A percentile compares a stretch with the other conserved stretches of the same genome.
Evolutionary conservation across 2,329 filamentous ascomycete species (phyloP).

Genomic region (Exophiala viscosa): DNA sequence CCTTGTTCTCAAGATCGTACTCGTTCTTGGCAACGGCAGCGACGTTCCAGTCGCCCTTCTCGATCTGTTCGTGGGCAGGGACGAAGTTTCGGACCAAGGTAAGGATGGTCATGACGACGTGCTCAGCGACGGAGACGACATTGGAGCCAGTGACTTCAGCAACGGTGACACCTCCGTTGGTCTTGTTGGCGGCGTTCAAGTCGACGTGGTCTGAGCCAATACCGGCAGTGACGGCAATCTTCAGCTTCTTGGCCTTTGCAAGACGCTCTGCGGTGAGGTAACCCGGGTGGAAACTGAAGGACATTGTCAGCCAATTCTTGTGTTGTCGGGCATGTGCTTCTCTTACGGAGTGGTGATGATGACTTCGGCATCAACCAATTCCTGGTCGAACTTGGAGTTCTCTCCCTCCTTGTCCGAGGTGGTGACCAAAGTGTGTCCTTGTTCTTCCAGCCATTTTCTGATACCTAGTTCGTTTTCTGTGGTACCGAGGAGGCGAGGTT

Average conservation of each 20-base stretch:
- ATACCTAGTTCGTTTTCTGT: conserved; percentile 98
- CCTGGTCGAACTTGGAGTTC: conserved; percentile 88
- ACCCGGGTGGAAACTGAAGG: conserved; percentile 86
- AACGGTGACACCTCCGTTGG: conserved; percentile 95
- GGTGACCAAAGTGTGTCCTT: conserved; percentile 93
- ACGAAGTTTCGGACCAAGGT: conserved; percentile 96
- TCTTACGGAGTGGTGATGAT: conserved; percentile 95
- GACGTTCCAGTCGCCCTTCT: conserved; percentile 88
- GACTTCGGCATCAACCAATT: conserved; percentile 93
- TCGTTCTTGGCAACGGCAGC: conserved; percentile 96
- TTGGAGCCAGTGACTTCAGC: conserved; percentile 98
- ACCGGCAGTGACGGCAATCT: conserved; percentile 93
- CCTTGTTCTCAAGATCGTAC: conserved; percentile 95
- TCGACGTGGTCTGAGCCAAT: conserved; percentile 99
- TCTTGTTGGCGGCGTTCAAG: conserved; percentile 93
- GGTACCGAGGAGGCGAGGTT: conserved; percentile 84
- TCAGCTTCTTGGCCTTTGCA: conserved; percentile 97
- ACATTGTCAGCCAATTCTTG: conserved; percentile 6
- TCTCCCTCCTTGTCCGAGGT: conserved; percentile 97
- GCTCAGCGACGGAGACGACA: conserved; percentile 96
- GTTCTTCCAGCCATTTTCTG: conserved; percentile 94
- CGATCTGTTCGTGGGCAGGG: conserved; percentile 91
- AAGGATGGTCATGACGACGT: conserved; percentile 99
- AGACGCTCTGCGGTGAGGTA: conserved; percentile 96
- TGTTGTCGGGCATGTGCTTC: conserved; percentile 26